phyloP scores from a whole-genome alignment of 306 rosid species.

The Delonix regia region DNA sequence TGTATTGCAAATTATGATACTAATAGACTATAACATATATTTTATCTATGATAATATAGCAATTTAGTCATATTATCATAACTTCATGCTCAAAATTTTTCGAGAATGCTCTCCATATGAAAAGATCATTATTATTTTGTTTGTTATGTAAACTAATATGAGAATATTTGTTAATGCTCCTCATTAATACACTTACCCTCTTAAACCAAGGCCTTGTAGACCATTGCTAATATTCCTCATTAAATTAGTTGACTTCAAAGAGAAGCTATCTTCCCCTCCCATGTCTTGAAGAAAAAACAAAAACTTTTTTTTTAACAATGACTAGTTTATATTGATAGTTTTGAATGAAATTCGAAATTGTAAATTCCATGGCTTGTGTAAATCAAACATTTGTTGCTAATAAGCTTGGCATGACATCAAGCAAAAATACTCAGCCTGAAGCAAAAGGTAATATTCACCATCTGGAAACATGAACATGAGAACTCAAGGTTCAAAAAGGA shows the following conservation, averaged over 20 bases:
- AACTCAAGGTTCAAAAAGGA: background rate
- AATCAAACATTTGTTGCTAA: background rate
- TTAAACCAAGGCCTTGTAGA: too few relatives aligned
- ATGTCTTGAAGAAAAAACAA: background rate
- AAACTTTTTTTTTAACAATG: background rate
- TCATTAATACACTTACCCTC: too few relatives aligned
- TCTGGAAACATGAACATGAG: conserved; percentile 17
- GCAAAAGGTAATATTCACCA: background rate
- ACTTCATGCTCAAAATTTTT: background rate
- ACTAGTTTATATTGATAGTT: background rate
- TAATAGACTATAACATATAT: too few relatives aligned
- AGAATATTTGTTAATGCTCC: background rate
- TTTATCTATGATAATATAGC: too few relatives aligned
- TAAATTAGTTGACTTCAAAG: background rate
- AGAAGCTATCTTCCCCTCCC: background rate
- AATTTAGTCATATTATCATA: background rate
- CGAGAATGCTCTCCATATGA: background rate
- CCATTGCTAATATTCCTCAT: background rate
- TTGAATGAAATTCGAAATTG: background rate
- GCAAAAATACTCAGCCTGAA: background rate
- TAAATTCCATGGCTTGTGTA: background rate
- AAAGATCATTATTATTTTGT: background rate
- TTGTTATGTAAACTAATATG: background rate
- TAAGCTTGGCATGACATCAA: background rate
- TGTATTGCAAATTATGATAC: too few relatives aligned